phyloP scores from a whole-genome alignment of 2,329 filamentous ascomycete genomes.

The Talaromyces sp. region DNA sequence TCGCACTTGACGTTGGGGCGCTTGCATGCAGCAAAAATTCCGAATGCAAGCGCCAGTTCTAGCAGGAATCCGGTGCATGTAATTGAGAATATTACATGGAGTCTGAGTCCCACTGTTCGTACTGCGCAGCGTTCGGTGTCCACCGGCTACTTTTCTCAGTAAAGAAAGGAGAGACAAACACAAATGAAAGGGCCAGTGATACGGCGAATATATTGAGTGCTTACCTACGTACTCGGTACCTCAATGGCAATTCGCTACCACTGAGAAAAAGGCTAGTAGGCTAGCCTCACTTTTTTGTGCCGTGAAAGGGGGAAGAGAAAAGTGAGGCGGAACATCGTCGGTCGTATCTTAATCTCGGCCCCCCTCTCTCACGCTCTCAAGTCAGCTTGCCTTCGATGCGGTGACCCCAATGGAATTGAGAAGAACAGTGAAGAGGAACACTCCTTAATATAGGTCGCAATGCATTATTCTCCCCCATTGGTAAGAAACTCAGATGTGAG shows the following conservation, averaged over 20 bases:
- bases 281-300: constrained; percentile 21
- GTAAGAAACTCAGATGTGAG: not conserved
- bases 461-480: constrained; percentile 1
- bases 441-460: not conserved
- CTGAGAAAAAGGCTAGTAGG: constrained; percentile 5
- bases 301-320: constrained; percentile 9
- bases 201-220: not conserved
- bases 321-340: constrained; percentile 20
- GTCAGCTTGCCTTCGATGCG: constrained; percentile 8
- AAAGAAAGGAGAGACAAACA: constrained; percentile 2
- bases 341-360: constrained; percentile 17
- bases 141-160: not conserved
- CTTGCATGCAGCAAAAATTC: constrained; percentile 14
- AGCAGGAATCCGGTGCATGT: constrained; percentile 2
- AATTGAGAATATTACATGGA: constrained; percentile 8
- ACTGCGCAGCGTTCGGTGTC: constrained; percentile 1
- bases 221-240: constrained; percentile 8
- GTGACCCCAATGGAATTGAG: constrained; percentile 5
- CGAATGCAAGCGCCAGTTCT: constrained; percentile 1
- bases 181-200: not conserved
- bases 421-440: constrained; percentile 4
- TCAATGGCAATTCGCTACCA: constrained; percentile 10
- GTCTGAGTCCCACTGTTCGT: constrained; percentile 15
- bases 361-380: constrained; percentile 1
- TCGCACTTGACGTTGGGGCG: constrained; percentile 13